Evolutionary conservation across 2,329 filamentous ascomycete genomes (phyloP).

Genomic region (Pyrenophora tritici-repentis): DNA sequence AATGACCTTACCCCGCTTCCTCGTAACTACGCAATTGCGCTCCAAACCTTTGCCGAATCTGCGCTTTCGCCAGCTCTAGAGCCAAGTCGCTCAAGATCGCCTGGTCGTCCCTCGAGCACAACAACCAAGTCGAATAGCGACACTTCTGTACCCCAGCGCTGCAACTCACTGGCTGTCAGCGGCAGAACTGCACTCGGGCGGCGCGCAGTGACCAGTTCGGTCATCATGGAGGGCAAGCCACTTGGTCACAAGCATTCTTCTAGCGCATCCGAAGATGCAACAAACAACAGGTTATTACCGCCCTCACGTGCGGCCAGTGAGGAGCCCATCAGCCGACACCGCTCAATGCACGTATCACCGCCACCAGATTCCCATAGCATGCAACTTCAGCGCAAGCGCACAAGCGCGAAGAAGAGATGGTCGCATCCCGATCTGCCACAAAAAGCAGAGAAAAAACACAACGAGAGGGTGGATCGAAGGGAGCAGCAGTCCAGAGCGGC

Average conservation of each 20-base stretch:
- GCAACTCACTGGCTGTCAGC: conserved; percentile 38
- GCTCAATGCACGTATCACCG: conserved; percentile 32
- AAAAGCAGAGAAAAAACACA: conserved; percentile 45
- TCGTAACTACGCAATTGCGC: conserved; percentile 49
- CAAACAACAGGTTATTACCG: conserved; percentile 21
- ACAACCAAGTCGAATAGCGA: conserved; percentile 23
- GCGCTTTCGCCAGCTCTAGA: conserved; percentile 20
- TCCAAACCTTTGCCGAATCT: conserved; percentile 38
- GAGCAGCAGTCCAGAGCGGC: conserved; percentile 23
- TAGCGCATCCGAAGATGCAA: conserved; percentile 30
- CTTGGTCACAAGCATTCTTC: conserved; percentile 34
- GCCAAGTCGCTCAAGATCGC: conserved; percentile 15
- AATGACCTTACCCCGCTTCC: conserved; percentile 44
- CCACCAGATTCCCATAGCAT: conserved; percentile 32
- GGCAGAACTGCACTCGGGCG: conserved; percentile 39
- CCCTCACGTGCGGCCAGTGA: conserved; percentile 37
- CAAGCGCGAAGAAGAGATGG: conserved; percentile 46
- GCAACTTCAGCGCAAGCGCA: conserved; percentile 38
- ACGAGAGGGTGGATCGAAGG: conserved; percentile 33
- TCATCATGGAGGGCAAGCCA: conserved; percentile 24
- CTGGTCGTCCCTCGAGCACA: conserved; percentile 26
- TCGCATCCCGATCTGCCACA: conserved; percentile 49
- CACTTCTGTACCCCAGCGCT: conserved; percentile 25
- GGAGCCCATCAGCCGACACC: conserved; percentile 34
- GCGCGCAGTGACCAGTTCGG: conserved; percentile 28